These are phyloP conservation scores for Vanrija sp. DNA, from an alignment of 1,284 basidiomycete species.

Conservation along the genomic window DNA sequence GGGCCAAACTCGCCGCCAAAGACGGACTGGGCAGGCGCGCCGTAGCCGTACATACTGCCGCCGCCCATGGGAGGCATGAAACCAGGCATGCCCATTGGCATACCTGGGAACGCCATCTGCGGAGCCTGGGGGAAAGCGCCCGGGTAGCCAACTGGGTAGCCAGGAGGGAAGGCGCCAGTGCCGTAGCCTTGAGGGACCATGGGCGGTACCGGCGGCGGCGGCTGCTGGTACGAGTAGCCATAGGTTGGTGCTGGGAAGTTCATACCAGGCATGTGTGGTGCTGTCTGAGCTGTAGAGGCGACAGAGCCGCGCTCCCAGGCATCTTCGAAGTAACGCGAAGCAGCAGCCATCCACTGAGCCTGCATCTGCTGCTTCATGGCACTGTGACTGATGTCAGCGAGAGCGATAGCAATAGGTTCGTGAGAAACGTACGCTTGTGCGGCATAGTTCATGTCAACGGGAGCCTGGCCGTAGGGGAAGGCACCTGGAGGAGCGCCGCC, in stretches of 20 bases:
- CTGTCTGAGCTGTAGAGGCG: constrained; percentile 21
- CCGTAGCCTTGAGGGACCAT: not conserved
- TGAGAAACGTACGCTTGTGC: constrained; percentile 8
- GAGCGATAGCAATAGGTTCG: not conserved
- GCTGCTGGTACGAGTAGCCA: constrained; percentile 17
- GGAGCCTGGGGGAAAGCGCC: not conserved
- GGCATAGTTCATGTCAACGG: not conserved
- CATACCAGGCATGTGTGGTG: constrained; percentile 7
- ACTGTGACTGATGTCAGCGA: not conserved
- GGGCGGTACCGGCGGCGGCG: not conserved
- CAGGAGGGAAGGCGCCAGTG: not conserved
- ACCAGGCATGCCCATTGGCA: constrained; percentile 6
- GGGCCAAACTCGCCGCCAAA: constrained; percentile 44
- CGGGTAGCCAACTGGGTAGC: constrained; percentile 3
- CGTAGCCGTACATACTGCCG: constrained; percentile 35
- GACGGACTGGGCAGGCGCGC: constrained; percentile 31
- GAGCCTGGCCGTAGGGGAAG: not conserved
- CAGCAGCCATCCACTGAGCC: constrained; percentile 41
- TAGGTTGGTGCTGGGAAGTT: constrained; percentile 5
- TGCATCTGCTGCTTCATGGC: constrained; percentile 42
- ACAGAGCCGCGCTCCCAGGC: constrained; percentile 41
- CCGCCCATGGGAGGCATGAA: constrained; percentile 10
- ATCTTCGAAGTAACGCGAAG: constrained; percentile 40
- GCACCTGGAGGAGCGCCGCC: not conserved
- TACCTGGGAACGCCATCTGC: constrained; percentile 5